Evolutionary conservation across 768 basidiomycete genomes (phyloP).

Genomic region (Tylopilus balloui): DNA sequence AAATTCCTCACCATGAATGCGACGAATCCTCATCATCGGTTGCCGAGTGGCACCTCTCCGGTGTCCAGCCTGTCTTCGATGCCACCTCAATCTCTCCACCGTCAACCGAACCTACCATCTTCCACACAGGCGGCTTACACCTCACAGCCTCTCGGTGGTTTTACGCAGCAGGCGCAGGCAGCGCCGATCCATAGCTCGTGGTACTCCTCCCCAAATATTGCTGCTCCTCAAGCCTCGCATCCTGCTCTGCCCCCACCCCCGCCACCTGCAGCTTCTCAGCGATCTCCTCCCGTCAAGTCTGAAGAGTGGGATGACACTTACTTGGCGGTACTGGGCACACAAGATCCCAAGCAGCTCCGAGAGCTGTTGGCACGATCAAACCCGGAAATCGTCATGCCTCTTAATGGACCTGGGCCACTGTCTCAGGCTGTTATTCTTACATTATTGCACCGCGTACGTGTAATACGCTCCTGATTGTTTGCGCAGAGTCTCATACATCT

Average conservation of each 20-base stretch:
- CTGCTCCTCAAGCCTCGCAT: constrained; percentile 79
- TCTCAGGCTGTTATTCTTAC: constrained; percentile 85
- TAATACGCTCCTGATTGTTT: constrained; percentile 1
- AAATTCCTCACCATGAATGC: constrained; percentile 69
- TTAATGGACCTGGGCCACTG: constrained; percentile 62
- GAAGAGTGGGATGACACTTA: constrained; percentile 88
- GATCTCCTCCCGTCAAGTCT: constrained; percentile 50
- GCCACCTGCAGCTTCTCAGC: constrained; percentile 37
- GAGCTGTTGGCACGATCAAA: constrained; percentile 70
- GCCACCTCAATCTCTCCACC: constrained; percentile 33
- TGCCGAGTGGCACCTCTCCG: constrained; percentile 32
- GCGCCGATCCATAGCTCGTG: constrained; percentile 39
- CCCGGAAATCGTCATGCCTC: constrained; percentile 76
- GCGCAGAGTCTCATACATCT: not conserved
- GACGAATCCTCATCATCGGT: constrained; percentile 33
- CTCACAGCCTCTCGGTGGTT: constrained; percentile 32
- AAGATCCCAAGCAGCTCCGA: constrained; percentile 70
- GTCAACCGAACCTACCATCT: constrained; percentile 32
- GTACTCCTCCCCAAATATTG: constrained; percentile 58
- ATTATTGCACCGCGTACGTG: constrained; percentile 72
- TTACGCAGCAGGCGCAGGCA: constrained; percentile 31
- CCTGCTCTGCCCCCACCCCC: constrained; percentile 61
- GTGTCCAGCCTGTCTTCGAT: constrained; percentile 35
- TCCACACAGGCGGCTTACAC: constrained; percentile 34
- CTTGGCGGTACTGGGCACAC: constrained; percentile 68